Evolutionary conservation across 352 stramenopile genomes (phyloP), one percentile per base, ranked within the genome.

Genomic region (Elongisporangium anandrum): DNA sequence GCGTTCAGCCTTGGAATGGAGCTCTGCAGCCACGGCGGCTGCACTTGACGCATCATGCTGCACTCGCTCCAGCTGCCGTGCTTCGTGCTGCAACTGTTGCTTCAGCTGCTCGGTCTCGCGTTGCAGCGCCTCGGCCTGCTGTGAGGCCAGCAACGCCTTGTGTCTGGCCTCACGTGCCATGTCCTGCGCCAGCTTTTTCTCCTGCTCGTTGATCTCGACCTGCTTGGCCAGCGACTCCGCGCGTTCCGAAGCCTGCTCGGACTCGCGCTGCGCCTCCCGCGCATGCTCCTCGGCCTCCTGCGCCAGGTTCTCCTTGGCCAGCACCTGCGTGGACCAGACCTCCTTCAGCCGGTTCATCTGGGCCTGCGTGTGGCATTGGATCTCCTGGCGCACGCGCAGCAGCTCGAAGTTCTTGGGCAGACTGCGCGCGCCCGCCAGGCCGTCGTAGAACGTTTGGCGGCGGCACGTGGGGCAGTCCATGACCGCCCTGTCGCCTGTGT

Each of bases 331-430:
- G 4, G 64, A 65, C 82, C 80, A 90, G 7, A 67, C 63, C 55
- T 80, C 64, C 53, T 82, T 79, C 9, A 92, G 60, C 22, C 68
- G 65, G 5, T 60, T 57, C 26, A 90, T 47, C 13, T 89, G 80
- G n/a, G 57, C 60, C 57, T 89, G 76, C 20, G 78, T 88, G 57
- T 90, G 79, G 45, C 59, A 68, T 54, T 92, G 80, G 64, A 94
- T 88, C 68, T 94, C 85, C 54, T 94, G 81, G 19, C 85, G 79
- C n/a, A 90, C 85, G 52, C 85, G 82, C 50, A 94, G 70, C 24
- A 94, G 68, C 64, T 94, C 85, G 68, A 76, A 94, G 66, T 94
- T 94, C 68, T 94, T 94, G 29, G 85, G 79, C 47, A 94, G 70
- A n/a, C 73, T 72, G 16, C 79, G 72, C 22, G 73, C 74, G 13